phyloP scores from a whole-genome alignment of 1,284 basidiomycete species.

The Naganishia albida region DNA sequence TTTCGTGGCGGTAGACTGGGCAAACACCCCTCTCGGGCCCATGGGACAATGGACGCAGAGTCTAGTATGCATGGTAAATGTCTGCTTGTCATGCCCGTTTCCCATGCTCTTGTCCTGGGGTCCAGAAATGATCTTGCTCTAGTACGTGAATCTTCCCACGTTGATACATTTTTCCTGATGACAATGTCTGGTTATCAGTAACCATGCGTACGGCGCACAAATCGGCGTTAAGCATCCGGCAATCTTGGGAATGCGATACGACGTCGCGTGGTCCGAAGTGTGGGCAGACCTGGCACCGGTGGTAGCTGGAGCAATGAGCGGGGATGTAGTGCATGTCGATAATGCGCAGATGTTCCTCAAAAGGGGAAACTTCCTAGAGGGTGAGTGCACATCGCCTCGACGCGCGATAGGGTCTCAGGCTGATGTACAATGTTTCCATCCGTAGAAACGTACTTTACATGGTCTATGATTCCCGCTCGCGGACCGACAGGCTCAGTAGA shows the following conservation, averaged over 20 bases:
- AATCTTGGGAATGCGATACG: slow-evolving; percentile 37
- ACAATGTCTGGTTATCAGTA: slow-evolving; percentile 9
- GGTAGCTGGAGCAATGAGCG: slow-evolving; percentile 29
- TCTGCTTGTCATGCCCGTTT: slow-evolving; percentile 32
- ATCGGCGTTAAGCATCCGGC: slow-evolving; percentile 37
- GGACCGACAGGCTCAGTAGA: slow-evolving; percentile 18
- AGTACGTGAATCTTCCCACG: slow-evolving; percentile 7
- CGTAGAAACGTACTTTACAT: slow-evolving; percentile 40
- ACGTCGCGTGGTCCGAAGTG: slow-evolving; percentile 38
- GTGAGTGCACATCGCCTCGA: not conserved
- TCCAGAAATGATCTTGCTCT: slow-evolving; percentile 22
- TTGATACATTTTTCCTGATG: not conserved
- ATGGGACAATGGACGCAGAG: slow-evolving; percentile 21
- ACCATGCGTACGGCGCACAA: slow-evolving; percentile 33
- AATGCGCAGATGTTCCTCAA: slow-evolving; percentile 39
- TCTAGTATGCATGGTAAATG: slow-evolving; percentile 21
- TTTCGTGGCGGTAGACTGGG: slow-evolving; percentile 27
- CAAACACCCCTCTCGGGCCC: slow-evolving; percentile 13
- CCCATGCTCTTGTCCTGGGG: slow-evolving; percentile 32
- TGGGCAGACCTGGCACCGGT: slow-evolving; percentile 33
- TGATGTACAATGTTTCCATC: not conserved
- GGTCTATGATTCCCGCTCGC: slow-evolving; percentile 39
- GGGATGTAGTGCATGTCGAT: slow-evolving; percentile 35
- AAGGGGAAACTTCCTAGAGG: slow-evolving; percentile 18
- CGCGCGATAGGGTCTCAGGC: too few relatives aligned